Evolutionary conservation across 140 eudicot genomes (phyloP).

Genomic region (Cichorium intybus): DNA sequence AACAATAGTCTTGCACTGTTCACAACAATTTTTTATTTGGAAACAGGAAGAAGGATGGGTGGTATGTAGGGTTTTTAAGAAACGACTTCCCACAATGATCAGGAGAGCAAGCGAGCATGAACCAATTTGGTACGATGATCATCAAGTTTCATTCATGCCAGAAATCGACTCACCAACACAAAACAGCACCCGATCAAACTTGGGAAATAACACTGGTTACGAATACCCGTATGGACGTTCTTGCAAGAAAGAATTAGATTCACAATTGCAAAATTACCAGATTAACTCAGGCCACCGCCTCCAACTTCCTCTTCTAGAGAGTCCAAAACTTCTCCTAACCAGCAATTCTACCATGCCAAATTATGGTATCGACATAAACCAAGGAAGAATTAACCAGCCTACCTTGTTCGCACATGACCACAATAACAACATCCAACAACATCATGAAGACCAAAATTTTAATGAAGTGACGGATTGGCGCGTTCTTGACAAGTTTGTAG

Average conservation of each 20-base stretch:
- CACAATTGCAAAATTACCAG: conserved; percentile 31
- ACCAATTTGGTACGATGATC: conserved; percentile 75
- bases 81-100: conserved; percentile 20
- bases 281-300: conserved; percentile 36
- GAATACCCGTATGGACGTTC: conserved; percentile 33
- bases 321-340: conserved; percentile 39
- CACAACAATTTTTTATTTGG: background rate
- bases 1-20: conserved; percentile 4
- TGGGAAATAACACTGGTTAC: background rate
- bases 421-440: conserved; percentile 7
- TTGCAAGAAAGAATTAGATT: conserved; percentile 53
- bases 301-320: conserved; percentile 66
- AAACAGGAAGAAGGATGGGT: conserved; percentile 90
- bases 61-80: conserved; percentile 68
- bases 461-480: conserved; percentile 76
- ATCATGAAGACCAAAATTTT: conserved; percentile 30
- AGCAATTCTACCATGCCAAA: conserved; percentile 35
- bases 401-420: conserved; percentile 28
- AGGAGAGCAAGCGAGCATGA: conserved; percentile 53
- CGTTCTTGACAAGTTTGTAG: conserved; percentile 83
- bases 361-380: conserved; percentile 34
- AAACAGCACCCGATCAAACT: conserved; percentile 22
- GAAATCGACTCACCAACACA: conserved; percentile 56
- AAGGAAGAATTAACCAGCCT: conserved; percentile 24
- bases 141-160: conserved; percentile 57